phyloP scores from a whole-genome alignment of 768 basidiomycete genomes.

The Trichaptum fuscoviolaceum region DNA sequence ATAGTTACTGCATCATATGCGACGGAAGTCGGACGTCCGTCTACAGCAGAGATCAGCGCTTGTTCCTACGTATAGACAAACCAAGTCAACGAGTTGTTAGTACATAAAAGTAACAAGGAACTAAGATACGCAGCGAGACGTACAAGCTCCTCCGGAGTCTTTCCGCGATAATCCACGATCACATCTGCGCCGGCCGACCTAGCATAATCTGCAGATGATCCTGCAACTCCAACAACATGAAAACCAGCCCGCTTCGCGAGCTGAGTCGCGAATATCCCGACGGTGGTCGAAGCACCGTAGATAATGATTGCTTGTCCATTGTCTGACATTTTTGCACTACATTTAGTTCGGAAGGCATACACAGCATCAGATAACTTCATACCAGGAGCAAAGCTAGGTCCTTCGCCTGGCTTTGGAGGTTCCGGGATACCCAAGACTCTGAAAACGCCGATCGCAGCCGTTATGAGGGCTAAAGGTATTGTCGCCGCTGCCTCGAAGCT shows the following conservation, averaged over 20 bases:
- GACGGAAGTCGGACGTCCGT: not conserved
- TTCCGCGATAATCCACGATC: not conserved
- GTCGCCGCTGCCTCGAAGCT: slow-evolving; percentile 46
- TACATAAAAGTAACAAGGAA: not conserved
- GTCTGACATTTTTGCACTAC: not conserved
- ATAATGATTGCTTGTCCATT: slow-evolving; percentile 3
- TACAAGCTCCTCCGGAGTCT: not conserved
- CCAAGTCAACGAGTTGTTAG: not conserved
- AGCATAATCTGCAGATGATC: not conserved
- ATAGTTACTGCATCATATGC: not conserved
- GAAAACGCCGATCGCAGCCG: slow-evolving; percentile 45
- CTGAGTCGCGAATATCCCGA: slow-evolving; percentile 7
- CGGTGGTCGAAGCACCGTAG: slow-evolving; percentile 3
- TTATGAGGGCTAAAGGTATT: slow-evolving; percentile 43
- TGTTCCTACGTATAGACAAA: not conserved
- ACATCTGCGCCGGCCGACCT: not conserved
- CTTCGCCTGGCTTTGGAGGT: slow-evolving; percentile 6
- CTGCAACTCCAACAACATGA: slow-evolving; percentile 5
- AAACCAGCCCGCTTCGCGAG: slow-evolving; percentile 6
- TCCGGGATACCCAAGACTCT: slow-evolving; percentile 11
- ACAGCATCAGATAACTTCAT: not conserved
- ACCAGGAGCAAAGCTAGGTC: not conserved
- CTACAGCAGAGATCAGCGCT: not conserved
- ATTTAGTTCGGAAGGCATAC: not conserved
- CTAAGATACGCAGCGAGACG: not conserved